Base-by-base conservation (phyloP, 208 protist species). In the Porcisia hertigi region DNA sequence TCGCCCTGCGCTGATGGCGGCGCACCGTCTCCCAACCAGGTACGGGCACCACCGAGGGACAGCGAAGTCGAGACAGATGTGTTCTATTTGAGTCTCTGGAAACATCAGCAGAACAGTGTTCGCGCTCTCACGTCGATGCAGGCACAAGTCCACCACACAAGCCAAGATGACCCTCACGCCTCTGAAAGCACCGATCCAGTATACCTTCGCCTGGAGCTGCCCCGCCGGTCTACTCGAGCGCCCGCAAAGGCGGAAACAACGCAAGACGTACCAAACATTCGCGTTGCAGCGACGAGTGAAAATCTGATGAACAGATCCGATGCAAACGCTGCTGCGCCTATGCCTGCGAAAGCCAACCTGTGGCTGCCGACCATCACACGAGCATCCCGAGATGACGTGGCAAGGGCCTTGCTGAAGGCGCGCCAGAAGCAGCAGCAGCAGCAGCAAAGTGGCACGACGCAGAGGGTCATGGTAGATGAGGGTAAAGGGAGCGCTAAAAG, bases 171-270 rank as follows among this genome's bases (percentile, higher is more conserved):
- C 11, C 12, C 69, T 0, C 34, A 52, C 0, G 36, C n/a, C 1
- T 57, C 25, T 7, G 23, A 2, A 18, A 47, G 11, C 57, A 36
- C 34, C 25, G 57, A 41, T 0, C 73, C 58, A 12, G 60, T 78
- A 25, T 82, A 67, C 45, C 53, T 82, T 9, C 73, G 78, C 9
- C 30, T 82, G 30, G 78, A 78, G n/a, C 66, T 82, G 60, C 73
- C 73, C 16, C 78, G 58, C 9, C 52, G 66, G 25, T n/a, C 14
- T 12, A 7, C 6, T 39, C 25, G n/a, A 36, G 66, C 66, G 66
- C 43, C 36, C 18, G 64, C 4, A 6, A 54, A 25, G 43, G 64
- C 66, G 30, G 14, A 25, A 30, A 9, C 66, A 18, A 11, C 66
- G 52, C 7, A 25, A 25, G 64, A 53, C 16, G 43, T 14, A 2